Evolutionary conservation across 495 filamentous ascomycete species (phyloP), one percentile per base, ranked within the genome.

Genomic region (Aspergillus taichungensis): DNA sequence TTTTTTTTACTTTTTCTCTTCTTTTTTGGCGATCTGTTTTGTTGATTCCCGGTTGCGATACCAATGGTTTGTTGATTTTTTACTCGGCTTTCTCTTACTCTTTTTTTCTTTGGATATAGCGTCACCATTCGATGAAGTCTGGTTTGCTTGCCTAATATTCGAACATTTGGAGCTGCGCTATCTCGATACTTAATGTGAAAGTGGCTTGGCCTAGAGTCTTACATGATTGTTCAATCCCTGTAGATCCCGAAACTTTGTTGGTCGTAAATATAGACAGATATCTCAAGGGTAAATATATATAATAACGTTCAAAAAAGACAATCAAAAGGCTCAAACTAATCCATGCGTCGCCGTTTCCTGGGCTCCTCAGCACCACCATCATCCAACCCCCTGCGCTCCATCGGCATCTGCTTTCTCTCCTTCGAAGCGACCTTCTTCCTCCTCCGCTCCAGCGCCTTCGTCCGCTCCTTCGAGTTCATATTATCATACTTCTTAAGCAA

Each of bases 331-430:
- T 24, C 32, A 37, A 49, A 43, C 55, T 51, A 66, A 37, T 36
- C 60, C 51, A 65, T 37, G 35, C 67, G 55, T 34, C 60, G 53
- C n/a, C 62, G 60, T 47, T 68, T 68, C 13, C 56, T 50, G 12
- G 40, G 40, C 32, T 42, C 59, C 29, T 48, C 54, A 43, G 47
- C 43, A 38, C 40, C 56, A 43, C 49, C 49, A 46, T 45, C 57
- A 12, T 53, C 59, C 34, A 61, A 43, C 1, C 59, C 74, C 54
- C 85, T 72, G 52, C 88, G 76, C 44, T 71, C 75, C 52, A 69
- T 64, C 3, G 87, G 87, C 80, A 91, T 77, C 46, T 76, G 69
- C 75, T 80, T 90, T 67, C 79, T 83, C 77, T 94, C 88, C 72
- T 79, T 87, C 0, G 76, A 69, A 27, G 83, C 76, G 13, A 80